Conservation (phyloP, 108 stramenopile genomes). For the Nannochloropsis gaditana region DNA sequence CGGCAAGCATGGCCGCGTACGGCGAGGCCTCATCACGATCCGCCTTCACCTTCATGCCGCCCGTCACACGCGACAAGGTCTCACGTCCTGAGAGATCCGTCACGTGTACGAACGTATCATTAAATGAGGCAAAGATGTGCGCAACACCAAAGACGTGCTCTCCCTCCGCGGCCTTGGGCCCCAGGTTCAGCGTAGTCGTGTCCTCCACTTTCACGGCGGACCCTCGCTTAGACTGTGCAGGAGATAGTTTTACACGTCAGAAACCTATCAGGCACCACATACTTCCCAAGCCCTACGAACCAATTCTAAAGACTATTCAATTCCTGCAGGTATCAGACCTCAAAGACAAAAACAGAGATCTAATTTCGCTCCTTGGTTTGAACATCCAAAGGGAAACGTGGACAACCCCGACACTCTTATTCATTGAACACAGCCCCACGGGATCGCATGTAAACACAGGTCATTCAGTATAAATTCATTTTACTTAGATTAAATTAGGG, state of each 20-base stretch:
- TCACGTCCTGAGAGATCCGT: conserved; percentile 99
- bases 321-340: too few relatives aligned
- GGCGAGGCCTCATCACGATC: conserved; percentile 98
- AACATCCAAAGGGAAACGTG: too few relatives aligned
- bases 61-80: conserved; percentile 98
- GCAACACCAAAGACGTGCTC: conserved; percentile 98
- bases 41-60: conserved; percentile 99
- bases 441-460: too few relatives aligned
- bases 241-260: background rate
- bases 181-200: conserved; percentile 50
- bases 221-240: background rate
- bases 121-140: conserved; percentile 99
- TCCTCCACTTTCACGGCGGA: conserved; percentile 46
- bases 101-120: conserved; percentile 99
- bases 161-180: conserved; percentile 74
- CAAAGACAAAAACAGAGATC: too few relatives aligned
- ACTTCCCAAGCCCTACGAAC: too few relatives aligned
- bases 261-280: too few relatives aligned
- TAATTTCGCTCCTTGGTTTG: too few relatives aligned
- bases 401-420: too few relatives aligned
- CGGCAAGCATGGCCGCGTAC: conserved; percentile 99
- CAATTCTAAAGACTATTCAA: too few relatives aligned
- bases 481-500: too few relatives aligned
- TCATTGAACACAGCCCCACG: too few relatives aligned
- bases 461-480: too few relatives aligned